These are phyloP conservation scores for Gorgonomyces haynaldii DNA, from an alignment of 192 early-diverging fungal genomes.

Conservation along the genomic window DNA sequence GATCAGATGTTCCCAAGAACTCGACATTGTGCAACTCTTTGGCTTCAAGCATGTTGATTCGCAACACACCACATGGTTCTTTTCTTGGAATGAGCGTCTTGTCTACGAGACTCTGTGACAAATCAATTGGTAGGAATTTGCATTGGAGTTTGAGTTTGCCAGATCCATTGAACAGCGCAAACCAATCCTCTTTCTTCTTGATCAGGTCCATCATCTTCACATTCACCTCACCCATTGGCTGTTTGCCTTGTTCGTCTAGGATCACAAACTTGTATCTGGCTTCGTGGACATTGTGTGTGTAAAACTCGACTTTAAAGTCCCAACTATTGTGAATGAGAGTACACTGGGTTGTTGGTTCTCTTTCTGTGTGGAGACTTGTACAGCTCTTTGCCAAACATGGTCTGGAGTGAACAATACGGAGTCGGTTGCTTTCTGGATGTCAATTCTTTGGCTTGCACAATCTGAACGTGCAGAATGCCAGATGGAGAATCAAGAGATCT, in stretches of 20 bases:
- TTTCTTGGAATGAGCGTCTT: constrained; percentile 30
- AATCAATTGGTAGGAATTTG: constrained; percentile 72
- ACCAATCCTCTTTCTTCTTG: constrained; percentile 50
- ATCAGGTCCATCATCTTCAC: constrained; percentile 24
- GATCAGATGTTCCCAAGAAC: constrained; percentile 78
- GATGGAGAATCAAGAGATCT: too few species aligned
- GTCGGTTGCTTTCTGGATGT: constrained; percentile 24
- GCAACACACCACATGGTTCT: constrained; percentile 62
- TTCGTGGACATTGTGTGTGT: constrained; percentile 35
- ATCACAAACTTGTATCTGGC: constrained; percentile 52
- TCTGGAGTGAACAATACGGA: constrained; percentile 28
- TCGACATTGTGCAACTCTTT: constrained; percentile 78
- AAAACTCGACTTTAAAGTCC: constrained; percentile 37
- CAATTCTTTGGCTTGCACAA: constrained; percentile 36
- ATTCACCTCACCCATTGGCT: constrained; percentile 27
- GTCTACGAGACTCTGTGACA: constrained; percentile 44
- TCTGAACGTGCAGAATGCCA: constrained; percentile 26
- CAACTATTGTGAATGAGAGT: too few species aligned
- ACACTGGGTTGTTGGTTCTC: constrained; percentile 69
- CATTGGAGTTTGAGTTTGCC: constrained; percentile 52
- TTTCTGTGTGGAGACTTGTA: constrained; percentile 51
- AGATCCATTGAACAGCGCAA: constrained; percentile 32
- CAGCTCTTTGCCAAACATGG: constrained; percentile 1
- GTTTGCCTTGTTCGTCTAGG: constrained; percentile 35
- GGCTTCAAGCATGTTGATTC: constrained; percentile 63